Evolutionary conservation across 441 rosid species (phyloP).

Genomic region (Pelargonium myrrhifolium): DNA sequence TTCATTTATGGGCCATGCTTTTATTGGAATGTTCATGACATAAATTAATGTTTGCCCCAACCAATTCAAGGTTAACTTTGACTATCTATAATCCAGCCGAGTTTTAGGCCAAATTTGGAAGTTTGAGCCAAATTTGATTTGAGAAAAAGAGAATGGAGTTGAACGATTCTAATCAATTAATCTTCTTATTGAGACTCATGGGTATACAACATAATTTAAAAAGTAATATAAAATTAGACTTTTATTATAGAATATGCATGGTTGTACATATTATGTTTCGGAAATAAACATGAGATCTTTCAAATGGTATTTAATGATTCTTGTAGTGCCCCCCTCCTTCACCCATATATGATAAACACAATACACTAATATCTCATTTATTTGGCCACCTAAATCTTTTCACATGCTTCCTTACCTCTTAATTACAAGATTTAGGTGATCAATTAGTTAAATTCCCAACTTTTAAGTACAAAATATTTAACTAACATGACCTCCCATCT

Average conservation of each 20-base stretch:
- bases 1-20: too few relatives aligned
- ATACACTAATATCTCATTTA: not conserved
- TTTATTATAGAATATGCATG: not conserved
- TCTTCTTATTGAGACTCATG: too few relatives aligned
- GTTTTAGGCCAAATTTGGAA: too few relatives aligned
- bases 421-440: not conserved
- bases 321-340: not conserved
- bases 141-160: too few relatives aligned
- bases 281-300: not conserved
- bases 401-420: slow-evolving; percentile 4
- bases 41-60: too few relatives aligned
- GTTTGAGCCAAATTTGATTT: too few relatives aligned
- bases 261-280: not conserved
- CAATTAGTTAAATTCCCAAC: not conserved
- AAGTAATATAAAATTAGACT: not conserved
- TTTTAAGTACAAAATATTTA: not conserved
- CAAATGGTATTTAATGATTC: not conserved
- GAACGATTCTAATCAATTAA: too few relatives aligned
- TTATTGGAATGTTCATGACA: too few relatives aligned
- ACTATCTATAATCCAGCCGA: too few relatives aligned
- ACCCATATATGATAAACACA: not conserved
- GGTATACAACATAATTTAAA: too few relatives aligned
- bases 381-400: not conserved
- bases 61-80: too few relatives aligned
- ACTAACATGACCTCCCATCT: too few relatives aligned